Evolutionary conservation across 805 yeast species (phyloP).

Genomic region (Candida dendrica): DNA sequence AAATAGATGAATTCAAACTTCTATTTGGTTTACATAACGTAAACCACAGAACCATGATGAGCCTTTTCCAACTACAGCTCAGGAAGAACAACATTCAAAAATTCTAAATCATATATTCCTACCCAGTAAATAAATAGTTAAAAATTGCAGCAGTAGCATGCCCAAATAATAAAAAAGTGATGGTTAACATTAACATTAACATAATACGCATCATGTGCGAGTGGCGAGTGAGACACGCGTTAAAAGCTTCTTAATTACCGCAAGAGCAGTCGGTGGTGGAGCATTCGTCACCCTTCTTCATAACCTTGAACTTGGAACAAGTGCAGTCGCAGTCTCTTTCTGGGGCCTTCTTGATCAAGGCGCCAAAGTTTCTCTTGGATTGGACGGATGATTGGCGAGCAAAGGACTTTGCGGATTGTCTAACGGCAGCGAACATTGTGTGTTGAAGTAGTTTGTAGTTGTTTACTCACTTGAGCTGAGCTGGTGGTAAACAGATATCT

Average conservation of each 20-base stretch:
- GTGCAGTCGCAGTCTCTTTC: slow-evolving; percentile 23
- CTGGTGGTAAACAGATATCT: too few relatives aligned
- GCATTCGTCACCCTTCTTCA: slow-evolving; percentile 18
- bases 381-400: background rate
- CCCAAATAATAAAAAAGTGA: background rate
- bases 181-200: too few relatives aligned
- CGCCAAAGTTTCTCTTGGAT: slow-evolving; percentile 6
- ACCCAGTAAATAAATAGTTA: background rate
- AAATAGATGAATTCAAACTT: background rate
- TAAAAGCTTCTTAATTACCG: slow-evolving; percentile 1
- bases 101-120: background rate
- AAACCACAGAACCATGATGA: too few relatives aligned
- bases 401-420: background rate
- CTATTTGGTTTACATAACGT: too few relatives aligned
- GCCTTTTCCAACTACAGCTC: too few relatives aligned
- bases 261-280: slow-evolving; percentile 22
- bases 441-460: too few relatives aligned
- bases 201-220: too few relatives aligned
- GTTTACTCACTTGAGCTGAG: too few relatives aligned
- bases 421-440: background rate
- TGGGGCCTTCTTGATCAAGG: slow-evolving; percentile 6
- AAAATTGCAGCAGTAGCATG: background rate
- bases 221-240: too few relatives aligned
- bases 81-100: background rate
- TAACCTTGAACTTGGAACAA: slow-evolving; percentile 10